A percentile compares a stretch with the other conserved stretches of the same genome.
These are phyloP conservation scores for Heliamphora pulchella DNA, from an alignment of 179 eudicot species.

Conservation along the genomic window DNA sequence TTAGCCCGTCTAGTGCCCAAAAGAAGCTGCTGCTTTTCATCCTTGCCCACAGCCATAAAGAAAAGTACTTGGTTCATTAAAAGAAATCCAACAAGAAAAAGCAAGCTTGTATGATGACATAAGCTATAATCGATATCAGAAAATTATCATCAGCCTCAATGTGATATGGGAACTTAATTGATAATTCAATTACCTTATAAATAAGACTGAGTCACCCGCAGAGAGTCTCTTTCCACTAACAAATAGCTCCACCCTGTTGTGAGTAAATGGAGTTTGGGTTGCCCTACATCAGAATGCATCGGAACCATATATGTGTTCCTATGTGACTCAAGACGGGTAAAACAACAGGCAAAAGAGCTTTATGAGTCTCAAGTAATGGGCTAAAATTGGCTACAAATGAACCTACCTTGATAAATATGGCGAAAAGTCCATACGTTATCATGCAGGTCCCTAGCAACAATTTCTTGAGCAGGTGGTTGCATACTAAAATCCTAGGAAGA, in stretches of 20 bases:
- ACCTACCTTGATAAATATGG: constrained; percentile 87
- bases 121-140: background rate
- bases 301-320: background rate
- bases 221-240: constrained; percentile 79
- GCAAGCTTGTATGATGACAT: background rate
- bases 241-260: constrained; percentile 94
- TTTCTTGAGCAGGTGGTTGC: constrained; percentile 99
- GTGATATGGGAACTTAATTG: too few species aligned
- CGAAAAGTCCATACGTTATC: constrained; percentile 89
- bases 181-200: constrained; percentile 31
- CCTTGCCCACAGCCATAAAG: constrained; percentile 36
- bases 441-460: constrained; percentile 85
- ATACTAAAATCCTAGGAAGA: constrained; percentile 65
- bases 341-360: background rate
- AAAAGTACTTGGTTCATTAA: background rate
- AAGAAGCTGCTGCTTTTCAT: constrained; percentile 86
- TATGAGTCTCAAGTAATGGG: background rate
- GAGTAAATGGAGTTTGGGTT: constrained; percentile 84
- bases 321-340: too few species aligned
- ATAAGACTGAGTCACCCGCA: constrained; percentile 89
- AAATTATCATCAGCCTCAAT: background rate
- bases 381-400: constrained; percentile 4
- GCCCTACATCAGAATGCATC: constrained; percentile 39
- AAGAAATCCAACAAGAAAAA: constrained; percentile 6
- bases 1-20: constrained; percentile 92